Percentiles rank a stretch among this genome's conserved stretches.
Conservation (phyloP, 768 basidiomycete genomes). For the Leccinum boreale region DNA sequence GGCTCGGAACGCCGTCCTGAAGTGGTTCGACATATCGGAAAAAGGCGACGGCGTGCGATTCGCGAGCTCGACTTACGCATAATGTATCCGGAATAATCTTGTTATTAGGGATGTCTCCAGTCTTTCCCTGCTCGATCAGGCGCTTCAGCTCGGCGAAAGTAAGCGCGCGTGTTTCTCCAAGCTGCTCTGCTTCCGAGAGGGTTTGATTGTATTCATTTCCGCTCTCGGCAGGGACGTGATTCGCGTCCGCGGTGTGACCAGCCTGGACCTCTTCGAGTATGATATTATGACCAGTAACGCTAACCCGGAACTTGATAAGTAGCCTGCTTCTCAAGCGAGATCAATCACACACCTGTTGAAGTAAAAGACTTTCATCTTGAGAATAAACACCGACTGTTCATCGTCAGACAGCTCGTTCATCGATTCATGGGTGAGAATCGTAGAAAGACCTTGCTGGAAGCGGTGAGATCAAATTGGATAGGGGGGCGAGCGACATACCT, state of each 20-base stretch:
- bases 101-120: constrained; percentile 77
- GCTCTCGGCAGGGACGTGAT: constrained; percentile 10
- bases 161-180: constrained; percentile 37
- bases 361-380: constrained; percentile 63
- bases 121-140: constrained; percentile 67
- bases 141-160: constrained; percentile 67
- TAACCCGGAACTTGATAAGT: constrained; percentile 24
- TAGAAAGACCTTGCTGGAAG: constrained; percentile 62
- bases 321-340: constrained; percentile 29
- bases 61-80: constrained; percentile 46
- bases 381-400: constrained; percentile 45
- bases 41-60: not conserved
- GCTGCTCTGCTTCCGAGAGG: constrained; percentile 4
- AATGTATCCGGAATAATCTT: constrained; percentile 63
- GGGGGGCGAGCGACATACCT: constrained; percentile 38
- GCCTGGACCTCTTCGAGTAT: constrained; percentile 27
- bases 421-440: constrained; percentile 45
- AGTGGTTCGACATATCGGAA: constrained; percentile 1
- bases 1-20: constrained; percentile 55
- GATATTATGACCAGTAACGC: constrained; percentile 27
- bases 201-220: constrained; percentile 18
- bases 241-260: constrained; percentile 10
- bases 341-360: constrained; percentile 53
- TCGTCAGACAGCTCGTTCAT: constrained; percentile 35
- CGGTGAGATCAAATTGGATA: not conserved